Conservation (phyloP, 106 monocot species). For the Alisma plantagoaquatica region DNA sequence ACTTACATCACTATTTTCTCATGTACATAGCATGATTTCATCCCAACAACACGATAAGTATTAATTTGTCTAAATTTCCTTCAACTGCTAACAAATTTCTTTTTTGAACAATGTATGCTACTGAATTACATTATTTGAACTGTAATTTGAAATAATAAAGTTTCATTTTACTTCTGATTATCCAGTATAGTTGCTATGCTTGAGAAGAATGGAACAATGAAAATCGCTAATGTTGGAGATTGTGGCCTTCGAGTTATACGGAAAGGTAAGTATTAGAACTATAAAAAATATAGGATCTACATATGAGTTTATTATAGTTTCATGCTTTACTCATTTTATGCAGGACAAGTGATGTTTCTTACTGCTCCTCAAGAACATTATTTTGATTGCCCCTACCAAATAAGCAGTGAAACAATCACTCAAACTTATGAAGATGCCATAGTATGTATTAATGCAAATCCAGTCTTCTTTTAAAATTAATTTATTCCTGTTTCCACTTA, state of each 20-base stretch:
- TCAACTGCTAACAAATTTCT: too few relatives aligned
- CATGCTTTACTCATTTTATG: not conserved
- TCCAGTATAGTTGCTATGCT: slow-evolving; percentile 74
- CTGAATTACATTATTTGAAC: not conserved
- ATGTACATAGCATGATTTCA: not conserved
- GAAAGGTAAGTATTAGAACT: slow-evolving; percentile 34
- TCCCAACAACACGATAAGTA: not conserved
- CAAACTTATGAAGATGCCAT: slow-evolving; percentile 85
- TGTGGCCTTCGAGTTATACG: slow-evolving; percentile 77
- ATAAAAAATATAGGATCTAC: not conserved
- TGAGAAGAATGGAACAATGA: slow-evolving; percentile 64
- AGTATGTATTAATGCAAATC: slow-evolving; percentile 25
- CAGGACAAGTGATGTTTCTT: slow-evolving; percentile 59
- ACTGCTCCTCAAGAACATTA: slow-evolving; percentile 83
- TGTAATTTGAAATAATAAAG: not conserved
- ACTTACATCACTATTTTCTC: not conserved
- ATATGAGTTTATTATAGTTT: not conserved
- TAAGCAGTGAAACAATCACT: slow-evolving; percentile 66
- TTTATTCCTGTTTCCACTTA: not conserved
- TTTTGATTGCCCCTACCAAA: slow-evolving; percentile 93
- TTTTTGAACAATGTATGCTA: not conserved
- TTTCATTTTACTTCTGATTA: not conserved
- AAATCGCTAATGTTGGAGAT: slow-evolving; percentile 88
- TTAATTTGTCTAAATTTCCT: too few relatives aligned
- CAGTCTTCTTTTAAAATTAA: not conserved